A percentile compares a stretch with the other conserved stretches of the same genome.
phyloP scores from a whole-genome alignment of 176 grass and related monocot species.

The Rhynchospora breviuscula region DNA sequence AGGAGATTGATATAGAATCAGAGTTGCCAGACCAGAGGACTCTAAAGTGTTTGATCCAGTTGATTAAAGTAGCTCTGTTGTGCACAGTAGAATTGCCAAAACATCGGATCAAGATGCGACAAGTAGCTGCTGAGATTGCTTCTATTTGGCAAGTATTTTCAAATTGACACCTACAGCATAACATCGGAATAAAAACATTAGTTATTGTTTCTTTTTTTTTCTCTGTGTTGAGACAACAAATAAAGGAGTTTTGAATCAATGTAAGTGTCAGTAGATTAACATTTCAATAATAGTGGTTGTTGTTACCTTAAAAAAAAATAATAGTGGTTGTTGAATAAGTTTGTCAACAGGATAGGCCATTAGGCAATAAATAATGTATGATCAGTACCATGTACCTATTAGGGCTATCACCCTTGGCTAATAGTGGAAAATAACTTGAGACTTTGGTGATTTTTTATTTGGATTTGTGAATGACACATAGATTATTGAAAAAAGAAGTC shows the following conservation, averaged over 20 bases:
- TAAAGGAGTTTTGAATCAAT: background rate
- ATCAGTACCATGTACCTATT: background rate
- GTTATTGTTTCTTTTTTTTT: background rate
- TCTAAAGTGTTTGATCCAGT: constrained; percentile 18
- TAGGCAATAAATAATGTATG: background rate
- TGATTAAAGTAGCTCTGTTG: constrained; percentile 28
- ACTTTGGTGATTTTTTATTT: background rate
- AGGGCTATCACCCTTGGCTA: background rate
- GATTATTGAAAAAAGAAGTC: background rate
- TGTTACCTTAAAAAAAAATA: too few relatives aligned
- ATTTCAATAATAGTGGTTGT: background rate
- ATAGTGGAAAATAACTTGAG: background rate
- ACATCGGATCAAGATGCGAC: constrained; percentile 21
- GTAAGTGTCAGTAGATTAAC: background rate
- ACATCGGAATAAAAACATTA: background rate
- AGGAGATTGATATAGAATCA: background rate
- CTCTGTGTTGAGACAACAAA: background rate
- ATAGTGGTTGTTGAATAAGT: too few relatives aligned
- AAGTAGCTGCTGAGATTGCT: constrained; percentile 22
- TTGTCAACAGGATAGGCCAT: too few relatives aligned
- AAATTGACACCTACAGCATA: background rate
- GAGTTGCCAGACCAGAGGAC: constrained; percentile 2
- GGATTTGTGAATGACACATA: background rate
- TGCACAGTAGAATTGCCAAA: constrained; percentile 29
- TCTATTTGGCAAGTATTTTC: constrained; percentile 10